Evolutionary conservation across 1,139 yeast species (phyloP).

Genomic region (Torulaspora pretoriensis): DNA sequence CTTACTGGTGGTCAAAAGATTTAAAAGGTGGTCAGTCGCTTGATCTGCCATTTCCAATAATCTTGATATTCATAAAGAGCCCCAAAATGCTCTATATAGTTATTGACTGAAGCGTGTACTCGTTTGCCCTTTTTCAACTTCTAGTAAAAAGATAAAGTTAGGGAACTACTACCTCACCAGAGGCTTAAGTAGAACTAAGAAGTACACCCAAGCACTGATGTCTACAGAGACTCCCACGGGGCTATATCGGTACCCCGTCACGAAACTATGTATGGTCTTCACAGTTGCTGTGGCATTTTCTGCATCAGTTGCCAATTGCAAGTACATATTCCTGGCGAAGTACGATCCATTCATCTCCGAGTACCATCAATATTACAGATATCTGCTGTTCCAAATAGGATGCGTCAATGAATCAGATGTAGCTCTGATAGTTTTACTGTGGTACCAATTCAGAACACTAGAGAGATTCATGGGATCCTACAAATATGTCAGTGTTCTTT

Average conservation of each 20-base stretch:
- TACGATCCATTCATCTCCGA: slow-evolving; percentile 32
- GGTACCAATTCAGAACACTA: slow-evolving; percentile 33
- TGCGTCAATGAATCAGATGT: slow-evolving; percentile 34
- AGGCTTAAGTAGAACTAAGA: neutral
- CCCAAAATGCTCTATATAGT: neutral
- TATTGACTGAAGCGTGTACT: neutral
- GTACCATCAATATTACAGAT: slow-evolving; percentile 32
- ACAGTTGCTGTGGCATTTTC: slow-evolving; percentile 28
- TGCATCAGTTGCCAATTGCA: slow-evolving; percentile 30
- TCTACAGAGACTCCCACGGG: slow-evolving; percentile 33
- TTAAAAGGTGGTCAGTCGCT: slow-evolving; percentile 8
- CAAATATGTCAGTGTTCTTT: slow-evolving; percentile 30
- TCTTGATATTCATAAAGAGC: slow-evolving; percentile 2
- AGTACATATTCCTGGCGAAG: slow-evolving; percentile 29
- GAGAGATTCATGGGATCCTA: slow-evolving; percentile 35
- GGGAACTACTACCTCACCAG: neutral
- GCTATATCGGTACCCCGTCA: slow-evolving; percentile 28
- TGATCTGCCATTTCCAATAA: slow-evolving; percentile 5
- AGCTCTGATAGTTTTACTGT: slow-evolving; percentile 27
- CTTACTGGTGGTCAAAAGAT: slow-evolving; percentile 2
- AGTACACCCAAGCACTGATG: slow-evolving; percentile 16
- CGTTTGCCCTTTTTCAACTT: neutral
- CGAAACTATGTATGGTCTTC: slow-evolving; percentile 29
- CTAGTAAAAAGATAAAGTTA: neutral
- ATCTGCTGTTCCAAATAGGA: slow-evolving; percentile 27